Evolutionary conservation across 768 basidiomycete genomes (phyloP).

Genomic region (Hygrocybe punicea): DNA sequence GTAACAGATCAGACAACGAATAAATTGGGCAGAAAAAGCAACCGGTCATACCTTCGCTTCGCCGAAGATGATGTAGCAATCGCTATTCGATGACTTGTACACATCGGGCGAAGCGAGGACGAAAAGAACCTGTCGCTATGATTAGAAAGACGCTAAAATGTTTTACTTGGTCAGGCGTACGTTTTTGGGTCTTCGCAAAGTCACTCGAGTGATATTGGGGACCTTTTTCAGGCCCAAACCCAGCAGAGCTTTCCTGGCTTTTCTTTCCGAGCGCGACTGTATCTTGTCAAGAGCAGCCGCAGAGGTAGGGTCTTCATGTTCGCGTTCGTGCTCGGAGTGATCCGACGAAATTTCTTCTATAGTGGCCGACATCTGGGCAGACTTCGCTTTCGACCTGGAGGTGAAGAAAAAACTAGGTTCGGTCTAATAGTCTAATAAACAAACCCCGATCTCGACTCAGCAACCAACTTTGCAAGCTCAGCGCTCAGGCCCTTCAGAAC

Average conservation of each 20-base stretch:
- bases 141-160: background rate
- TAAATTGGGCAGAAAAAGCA: background rate
- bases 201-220: slow-evolving; percentile 90
- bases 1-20: background rate
- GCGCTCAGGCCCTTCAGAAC: too few species aligned
- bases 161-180: slow-evolving; percentile 41
- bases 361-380: slow-evolving; percentile 68
- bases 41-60: slow-evolving; percentile 72
- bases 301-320: slow-evolving; percentile 77
- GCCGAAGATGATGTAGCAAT: slow-evolving; percentile 98
- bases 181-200: slow-evolving; percentile 91
- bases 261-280: slow-evolving; percentile 91
- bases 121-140: slow-evolving; percentile 65
- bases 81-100: slow-evolving; percentile 95
- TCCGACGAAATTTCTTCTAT: slow-evolving; percentile 83
- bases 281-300: slow-evolving; percentile 87
- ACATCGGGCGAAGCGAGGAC: slow-evolving; percentile 94
- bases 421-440: background rate
- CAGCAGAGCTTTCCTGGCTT: slow-evolving; percentile 90
- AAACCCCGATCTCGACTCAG: background rate
- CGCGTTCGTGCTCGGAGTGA: slow-evolving; percentile 66
- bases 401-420: background rate
- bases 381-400: background rate
- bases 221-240: slow-evolving; percentile 91
- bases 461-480: too few species aligned